These are phyloP conservation scores for Saprolegnia diclina DNA, from an alignment of 352 stramenopile genomes.

Conservation along the genomic window DNA sequence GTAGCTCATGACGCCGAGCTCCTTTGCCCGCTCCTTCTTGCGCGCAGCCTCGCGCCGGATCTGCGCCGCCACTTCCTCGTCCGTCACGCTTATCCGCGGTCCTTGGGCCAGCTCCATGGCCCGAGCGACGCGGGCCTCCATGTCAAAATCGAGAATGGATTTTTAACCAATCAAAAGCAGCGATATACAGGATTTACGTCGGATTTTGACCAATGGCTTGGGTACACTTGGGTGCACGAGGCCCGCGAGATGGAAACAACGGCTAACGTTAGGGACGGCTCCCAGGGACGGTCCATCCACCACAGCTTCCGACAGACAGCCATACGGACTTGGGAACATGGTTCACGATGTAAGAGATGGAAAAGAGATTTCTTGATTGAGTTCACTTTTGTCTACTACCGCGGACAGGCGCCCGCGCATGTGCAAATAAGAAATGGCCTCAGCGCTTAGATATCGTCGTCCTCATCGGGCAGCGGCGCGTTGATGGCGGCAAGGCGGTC, in stretches of 20 bases:
- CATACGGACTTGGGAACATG: too few relatives aligned
- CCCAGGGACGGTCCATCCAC: too few relatives aligned
- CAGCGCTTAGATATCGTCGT: constrained; percentile 90
- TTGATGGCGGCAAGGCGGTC: constrained; percentile 88
- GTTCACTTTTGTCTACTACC: neutral
- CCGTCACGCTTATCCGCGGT: neutral
- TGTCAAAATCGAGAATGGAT: neutral
- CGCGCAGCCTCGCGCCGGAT: neutral
- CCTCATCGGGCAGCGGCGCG: constrained; percentile 95
- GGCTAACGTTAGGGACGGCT: too few relatives aligned
- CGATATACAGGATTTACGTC: neutral
- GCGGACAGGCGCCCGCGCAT: neutral
- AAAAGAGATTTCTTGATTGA: neutral
- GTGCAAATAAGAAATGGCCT: neutral
- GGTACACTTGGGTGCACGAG: too few relatives aligned
- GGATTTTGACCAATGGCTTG: neutral
- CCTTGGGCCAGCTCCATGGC: neutral
- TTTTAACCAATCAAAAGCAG: neutral
- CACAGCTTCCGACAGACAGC: too few relatives aligned
- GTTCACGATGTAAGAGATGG: neutral
- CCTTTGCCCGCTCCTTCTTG: neutral
- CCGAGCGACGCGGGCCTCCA: neutral
- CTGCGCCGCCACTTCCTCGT: constrained; percentile 12
- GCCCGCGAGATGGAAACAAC: neutral
- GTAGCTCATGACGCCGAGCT: constrained; percentile 19